These are phyloP conservation scores for Fomitiporia mediterranea DNA, from an alignment of 1,284 basidiomycete genomes.

Conservation along the genomic window DNA sequence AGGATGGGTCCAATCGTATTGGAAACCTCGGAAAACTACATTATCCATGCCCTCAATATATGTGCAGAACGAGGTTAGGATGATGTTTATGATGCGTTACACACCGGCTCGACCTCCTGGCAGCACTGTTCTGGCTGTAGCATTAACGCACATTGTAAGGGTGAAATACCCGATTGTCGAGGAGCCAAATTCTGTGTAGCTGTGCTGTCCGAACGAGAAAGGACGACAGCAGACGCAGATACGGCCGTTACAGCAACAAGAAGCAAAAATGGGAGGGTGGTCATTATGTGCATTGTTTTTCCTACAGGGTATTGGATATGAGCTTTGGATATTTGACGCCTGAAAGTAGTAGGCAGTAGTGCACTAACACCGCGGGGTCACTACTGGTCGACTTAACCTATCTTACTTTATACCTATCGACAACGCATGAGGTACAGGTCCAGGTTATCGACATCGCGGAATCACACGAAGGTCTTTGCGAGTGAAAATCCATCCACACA, in stretches of 20 bases:
- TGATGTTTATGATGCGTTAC: neutral
- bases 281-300: no score
- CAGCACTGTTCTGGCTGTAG: neutral
- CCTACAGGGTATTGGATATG: no score
- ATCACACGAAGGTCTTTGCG: no score
- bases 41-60: neutral
- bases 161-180: neutral
- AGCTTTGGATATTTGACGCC: no score
- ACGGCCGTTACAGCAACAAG: neutral
- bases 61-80: no score
- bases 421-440: no score
- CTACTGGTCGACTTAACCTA: no score
- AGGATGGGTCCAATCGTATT: conserved; percentile 4
- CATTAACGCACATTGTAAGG: neutral
- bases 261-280: neutral
- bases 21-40: neutral
- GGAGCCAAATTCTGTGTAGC: neutral
- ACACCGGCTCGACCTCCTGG: neutral
- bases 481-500: no score
- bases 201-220: neutral
- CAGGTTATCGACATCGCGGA: no score
- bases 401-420: no score
- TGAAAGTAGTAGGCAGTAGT: no score
- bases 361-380: no score
- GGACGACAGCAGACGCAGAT: neutral